A percentile compares a stretch with the other conserved stretches of the same genome.
These are phyloP conservation scores for Calycina herbarum DNA, from an alignment of 2,329 filamentous ascomycete species.

Conservation along the genomic window DNA sequence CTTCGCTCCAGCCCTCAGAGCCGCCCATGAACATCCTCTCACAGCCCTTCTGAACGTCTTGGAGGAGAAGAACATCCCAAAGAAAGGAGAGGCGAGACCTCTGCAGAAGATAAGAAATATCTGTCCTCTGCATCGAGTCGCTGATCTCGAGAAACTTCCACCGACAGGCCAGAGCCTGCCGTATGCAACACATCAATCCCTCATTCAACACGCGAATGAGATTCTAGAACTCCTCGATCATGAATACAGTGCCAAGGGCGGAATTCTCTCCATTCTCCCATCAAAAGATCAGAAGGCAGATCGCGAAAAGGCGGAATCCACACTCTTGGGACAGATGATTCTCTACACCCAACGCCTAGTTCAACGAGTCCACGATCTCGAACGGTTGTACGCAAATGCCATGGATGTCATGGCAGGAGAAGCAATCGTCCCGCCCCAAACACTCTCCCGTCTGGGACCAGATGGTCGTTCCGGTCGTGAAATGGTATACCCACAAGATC, in stretches of 20 bases:
- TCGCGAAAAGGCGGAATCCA: constrained; percentile 48
- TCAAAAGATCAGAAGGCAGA: constrained; percentile 41
- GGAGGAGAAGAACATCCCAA: constrained; percentile 9
- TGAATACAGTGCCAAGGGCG: constrained; percentile 56
- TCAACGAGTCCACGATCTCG: constrained; percentile 57
- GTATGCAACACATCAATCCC: constrained; percentile 36
- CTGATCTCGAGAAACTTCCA: constrained; percentile 8
- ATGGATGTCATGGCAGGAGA: constrained; percentile 52
- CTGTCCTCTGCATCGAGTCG: constrained; percentile 29
- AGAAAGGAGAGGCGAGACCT: not conserved
- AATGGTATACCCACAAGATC: constrained; percentile 55
- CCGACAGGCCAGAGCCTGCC: constrained; percentile 24
- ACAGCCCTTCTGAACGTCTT: constrained; percentile 31
- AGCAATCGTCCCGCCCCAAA: constrained; percentile 50
- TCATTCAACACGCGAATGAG: constrained; percentile 58
- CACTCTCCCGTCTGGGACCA: constrained; percentile 53
- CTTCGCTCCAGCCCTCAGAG: constrained; percentile 3
- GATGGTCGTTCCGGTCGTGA: constrained; percentile 49
- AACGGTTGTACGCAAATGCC: constrained; percentile 52
- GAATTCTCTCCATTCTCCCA: constrained; percentile 56
- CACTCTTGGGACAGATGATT: constrained; percentile 58
- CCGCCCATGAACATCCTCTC: constrained; percentile 32
- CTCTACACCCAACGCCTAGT: constrained; percentile 54
- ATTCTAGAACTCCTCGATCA: constrained; percentile 61
- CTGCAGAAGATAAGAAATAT: constrained; percentile 20